Evolutionary conservation across 1,139 yeast species (phyloP).

Genomic region (Geotrichum reessii): DNA sequence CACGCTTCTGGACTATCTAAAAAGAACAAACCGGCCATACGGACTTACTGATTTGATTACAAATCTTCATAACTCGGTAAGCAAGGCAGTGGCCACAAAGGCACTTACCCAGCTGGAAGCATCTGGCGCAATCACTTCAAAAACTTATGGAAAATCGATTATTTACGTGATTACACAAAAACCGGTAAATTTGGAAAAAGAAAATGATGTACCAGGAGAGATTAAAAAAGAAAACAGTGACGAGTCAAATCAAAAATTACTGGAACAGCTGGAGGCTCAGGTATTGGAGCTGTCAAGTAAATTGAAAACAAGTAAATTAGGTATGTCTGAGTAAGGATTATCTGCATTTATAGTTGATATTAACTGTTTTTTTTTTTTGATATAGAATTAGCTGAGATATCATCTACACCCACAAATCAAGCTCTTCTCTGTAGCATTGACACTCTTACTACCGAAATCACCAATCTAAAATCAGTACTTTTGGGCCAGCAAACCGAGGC

Average conservation of each 20-base stretch:
- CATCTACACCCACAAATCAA: constrained; percentile 18
- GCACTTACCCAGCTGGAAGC: constrained; percentile 32
- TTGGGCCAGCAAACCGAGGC: neutral
- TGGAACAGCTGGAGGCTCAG: constrained; percentile 19
- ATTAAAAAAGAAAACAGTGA: neutral
- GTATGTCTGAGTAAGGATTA: constrained; percentile 9
- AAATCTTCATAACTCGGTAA: constrained; percentile 36
- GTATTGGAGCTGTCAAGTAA: constrained; percentile 17
- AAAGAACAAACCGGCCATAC: constrained; percentile 40
- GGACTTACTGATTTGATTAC: constrained; percentile 37
- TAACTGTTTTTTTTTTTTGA: neutral
- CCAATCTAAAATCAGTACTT: neutral
- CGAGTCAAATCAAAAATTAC: constrained; percentile 20
- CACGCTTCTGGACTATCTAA: constrained; percentile 33
- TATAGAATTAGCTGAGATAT: constrained; percentile 10
- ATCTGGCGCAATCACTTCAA: constrained; percentile 31
- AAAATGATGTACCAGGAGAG: too few species aligned
- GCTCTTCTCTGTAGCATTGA: constrained; percentile 6
- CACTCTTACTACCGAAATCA: constrained; percentile 4
- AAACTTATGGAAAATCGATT: constrained; percentile 36
- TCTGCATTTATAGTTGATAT: neutral
- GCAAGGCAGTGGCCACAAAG: constrained; percentile 31
- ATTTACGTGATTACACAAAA: constrained; percentile 32
- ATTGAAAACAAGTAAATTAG: constrained; percentile 18
- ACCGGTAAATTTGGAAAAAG: constrained; percentile 23